Conservation (phyloP, 768 basidiomycete genomes). For the Mrakia hoshinonis region DNA sequence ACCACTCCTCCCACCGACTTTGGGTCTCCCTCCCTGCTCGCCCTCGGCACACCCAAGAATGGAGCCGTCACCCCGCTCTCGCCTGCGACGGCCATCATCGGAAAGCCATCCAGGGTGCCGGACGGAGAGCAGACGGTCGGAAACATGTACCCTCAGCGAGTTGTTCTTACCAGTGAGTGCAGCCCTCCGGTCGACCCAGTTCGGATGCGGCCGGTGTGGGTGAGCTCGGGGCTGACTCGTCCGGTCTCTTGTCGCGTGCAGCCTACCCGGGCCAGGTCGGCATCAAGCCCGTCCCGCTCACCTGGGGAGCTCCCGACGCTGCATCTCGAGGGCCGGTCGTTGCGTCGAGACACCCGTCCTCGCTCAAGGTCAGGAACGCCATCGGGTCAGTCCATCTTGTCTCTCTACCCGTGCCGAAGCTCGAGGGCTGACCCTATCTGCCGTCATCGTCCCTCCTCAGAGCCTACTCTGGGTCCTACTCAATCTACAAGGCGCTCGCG, state of each 20-base stretch:
- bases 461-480: conserved; percentile 86
- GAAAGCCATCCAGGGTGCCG: conserved; percentile 23
- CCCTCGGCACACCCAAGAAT: conserved; percentile 13
- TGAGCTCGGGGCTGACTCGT: neutral
- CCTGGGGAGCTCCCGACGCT: conserved; percentile 69
- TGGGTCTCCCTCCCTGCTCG: conserved; percentile 3
- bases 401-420: no score
- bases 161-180: conserved; percentile 68
- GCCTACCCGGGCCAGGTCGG: conserved; percentile 90
- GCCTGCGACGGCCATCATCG: conserved; percentile 27
- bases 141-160: conserved; percentile 65
- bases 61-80: conserved; percentile 12
- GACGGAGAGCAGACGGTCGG: conserved; percentile 47
- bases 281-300: conserved; percentile 65
- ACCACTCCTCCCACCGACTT: neutral
- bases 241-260: conserved; percentile 32
- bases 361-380: conserved; percentile 81
- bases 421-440: neutral
- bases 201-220: no score
- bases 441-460: conserved; percentile 36
- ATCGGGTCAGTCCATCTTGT: conserved; percentile 46
- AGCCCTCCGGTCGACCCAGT: neutral
- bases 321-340: conserved; percentile 72
- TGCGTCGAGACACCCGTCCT: conserved; percentile 70
- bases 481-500: conserved; percentile 83